Evolutionary conservation across 495 filamentous ascomycete genomes (phyloP), one percentile per base, ranked within the genome.

Genomic region (Aspergillus ostianus): DNA sequence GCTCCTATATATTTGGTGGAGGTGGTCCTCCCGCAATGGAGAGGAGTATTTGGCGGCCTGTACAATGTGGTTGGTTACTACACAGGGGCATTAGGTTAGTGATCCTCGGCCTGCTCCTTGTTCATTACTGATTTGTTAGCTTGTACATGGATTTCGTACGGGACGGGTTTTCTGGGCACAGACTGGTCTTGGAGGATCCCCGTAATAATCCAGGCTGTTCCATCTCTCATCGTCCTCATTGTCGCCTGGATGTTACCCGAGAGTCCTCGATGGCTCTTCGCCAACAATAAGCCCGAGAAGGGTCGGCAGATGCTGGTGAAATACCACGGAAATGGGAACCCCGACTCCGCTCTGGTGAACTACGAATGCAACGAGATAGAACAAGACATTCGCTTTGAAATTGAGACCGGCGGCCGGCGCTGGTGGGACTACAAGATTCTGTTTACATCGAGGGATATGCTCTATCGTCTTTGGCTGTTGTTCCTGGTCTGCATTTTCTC

Each of bases 391-490:
- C 78, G 82, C 49, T 78, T 85, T 55, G 73, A 74, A 23, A 63
- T 72, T 2, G 79, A 78, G 41, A 76, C 75, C 6, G 75, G 80
- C 17, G 84, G 85, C 60, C 85, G 87, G 63, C 78, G 76, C 41
- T 86, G 77, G 74, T 88, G 81, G 79, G 84, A 88, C 62, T 87
- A 82, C 66, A 67, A 83, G 13, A 78, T 77, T 57, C 74, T 88
- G 13, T 81, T 85, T 73, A 77, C 81, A 60, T 79, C 76, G 77
- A n/a, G 77, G 75, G 20, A 73, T 77, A 58, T 86, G 87, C 52
- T 77, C 84, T 23, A 74, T 86, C 21, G 70, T 81, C 68, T 73
- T 84, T 70, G 82, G 56, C 82, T 55, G 65, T 79, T 55, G 70
- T 73, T 44, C 47, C 23, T 58, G 3, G 82, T 87, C 70, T 73